Conservation (phyloP, 2,329 filamentous ascomycete species). For the Aquanectria penicillioides region DNA sequence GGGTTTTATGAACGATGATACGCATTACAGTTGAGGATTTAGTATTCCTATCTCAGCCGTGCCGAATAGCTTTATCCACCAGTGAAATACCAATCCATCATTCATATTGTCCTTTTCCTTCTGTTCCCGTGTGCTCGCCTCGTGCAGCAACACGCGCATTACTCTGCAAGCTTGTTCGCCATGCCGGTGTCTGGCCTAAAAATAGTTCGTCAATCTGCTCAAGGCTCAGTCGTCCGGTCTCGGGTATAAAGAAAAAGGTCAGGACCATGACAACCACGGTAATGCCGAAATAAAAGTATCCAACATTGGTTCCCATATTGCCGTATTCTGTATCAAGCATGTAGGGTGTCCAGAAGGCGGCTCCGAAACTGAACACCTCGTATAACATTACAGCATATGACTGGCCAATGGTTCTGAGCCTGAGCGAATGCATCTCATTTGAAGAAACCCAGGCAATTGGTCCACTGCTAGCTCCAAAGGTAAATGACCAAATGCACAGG, state of each 20-base stretch:
- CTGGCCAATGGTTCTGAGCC: background rate
- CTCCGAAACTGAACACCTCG: constrained; percentile 7
- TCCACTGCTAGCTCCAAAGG: background rate
- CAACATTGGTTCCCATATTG: constrained; percentile 14
- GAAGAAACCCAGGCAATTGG: constrained; percentile 1
- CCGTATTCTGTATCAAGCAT: constrained; percentile 6
- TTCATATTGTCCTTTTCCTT: too few species aligned
- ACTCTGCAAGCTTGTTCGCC: constrained; percentile 1
- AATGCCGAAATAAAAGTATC: constrained; percentile 5
- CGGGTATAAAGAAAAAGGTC: background rate
- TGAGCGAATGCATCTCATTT: constrained; percentile 5
- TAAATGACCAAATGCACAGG: constrained; percentile 8
- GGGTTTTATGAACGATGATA: too few species aligned
- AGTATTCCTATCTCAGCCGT: too few species aligned
- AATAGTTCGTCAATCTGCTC: constrained; percentile 12
- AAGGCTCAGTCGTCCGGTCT: background rate
- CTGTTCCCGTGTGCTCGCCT: too few species aligned
- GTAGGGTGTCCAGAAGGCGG: constrained; percentile 12
- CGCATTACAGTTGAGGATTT: too few species aligned
- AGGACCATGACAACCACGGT: background rate
- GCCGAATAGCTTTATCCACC: too few species aligned
- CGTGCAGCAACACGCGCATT: too few species aligned
- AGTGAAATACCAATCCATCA: too few species aligned
- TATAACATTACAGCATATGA: background rate
- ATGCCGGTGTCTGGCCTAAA: background rate